Evolutionary conservation across 2,329 filamentous ascomycete species (phyloP), one percentile per base, ranked within the genome.

Genomic region (Fusarium cyanostomum): DNA sequence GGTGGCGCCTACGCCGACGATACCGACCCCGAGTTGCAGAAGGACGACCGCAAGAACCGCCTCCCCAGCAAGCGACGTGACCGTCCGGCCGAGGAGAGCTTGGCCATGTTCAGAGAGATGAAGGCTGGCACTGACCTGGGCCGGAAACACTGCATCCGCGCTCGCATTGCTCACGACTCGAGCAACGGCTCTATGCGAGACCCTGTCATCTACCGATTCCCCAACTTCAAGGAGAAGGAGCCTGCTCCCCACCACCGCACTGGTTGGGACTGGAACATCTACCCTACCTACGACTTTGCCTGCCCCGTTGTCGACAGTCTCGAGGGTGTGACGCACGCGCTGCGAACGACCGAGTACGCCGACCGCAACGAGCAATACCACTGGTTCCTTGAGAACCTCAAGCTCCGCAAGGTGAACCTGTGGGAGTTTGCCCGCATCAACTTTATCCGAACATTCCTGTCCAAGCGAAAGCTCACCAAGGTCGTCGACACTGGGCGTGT

Each of bases 111-210:
- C 68, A 90, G 94, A 72, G 91, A 95, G 82, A 99, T 99, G 95
- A 96, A 94, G 82, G 84, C 86, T 54, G 94, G 90, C 39, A 90
- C 88, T 3, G 86, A 90, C 44, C 89, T 94, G 76, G 95, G 95
- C 57, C 79, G 88, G 44, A 87, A 85, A 73, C 94, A 94, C 87
- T 97, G 92, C 79, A 96, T 99, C 67, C 91, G 95, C 59, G 95
- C 95, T 56, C 97, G 96, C 83, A 92, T 98, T 70, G 94, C 92
- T 2, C 87, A 91, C 69, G 92, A 96, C 77, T 91, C 95, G 79
- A 91, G 91, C 66, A 98, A 99, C 83, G 96, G 96, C 79, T 92
- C 95, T 50, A 89, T 98, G 86, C 87, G 95, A 66, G 95, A 99
- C 77, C 95, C 95, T 11, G 94, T 98, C 77, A 96, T 99, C 77